phyloP scores from a whole-genome alignment of 495 filamentous ascomycete species.

The Penicillium riverlandense region DNA sequence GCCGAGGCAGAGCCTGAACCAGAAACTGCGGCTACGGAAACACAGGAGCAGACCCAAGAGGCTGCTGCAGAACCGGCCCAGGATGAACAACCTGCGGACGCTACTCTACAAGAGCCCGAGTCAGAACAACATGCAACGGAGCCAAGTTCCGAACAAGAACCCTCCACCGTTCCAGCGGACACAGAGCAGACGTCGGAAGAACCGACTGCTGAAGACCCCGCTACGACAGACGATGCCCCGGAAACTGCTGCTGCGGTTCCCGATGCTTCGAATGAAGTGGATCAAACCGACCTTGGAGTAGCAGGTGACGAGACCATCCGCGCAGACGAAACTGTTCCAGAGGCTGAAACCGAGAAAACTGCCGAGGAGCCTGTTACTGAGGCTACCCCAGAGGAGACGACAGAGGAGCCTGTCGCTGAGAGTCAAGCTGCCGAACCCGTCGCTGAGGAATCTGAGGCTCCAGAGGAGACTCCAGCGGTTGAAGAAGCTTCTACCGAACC shows the following conservation, averaged over 20 bases:
- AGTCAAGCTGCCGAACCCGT: slow-evolving; percentile 1
- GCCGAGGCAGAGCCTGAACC: neutral
- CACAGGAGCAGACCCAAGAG: too few relatives aligned
- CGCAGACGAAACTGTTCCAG: neutral
- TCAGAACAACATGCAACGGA: too few relatives aligned
- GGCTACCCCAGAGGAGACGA: neutral
- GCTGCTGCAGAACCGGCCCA: too few relatives aligned
- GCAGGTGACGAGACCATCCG: neutral
- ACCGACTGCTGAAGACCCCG: too few relatives aligned
- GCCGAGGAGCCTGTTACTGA: slow-evolving; percentile 1
- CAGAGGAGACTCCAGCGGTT: slow-evolving; percentile 2
- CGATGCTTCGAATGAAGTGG: neutral
- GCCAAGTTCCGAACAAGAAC: too few relatives aligned
- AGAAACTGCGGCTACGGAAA: neutral
- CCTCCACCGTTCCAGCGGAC: too few relatives aligned
- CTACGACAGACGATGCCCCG: too few relatives aligned
- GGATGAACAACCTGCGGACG: too few relatives aligned
- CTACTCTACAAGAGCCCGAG: too few relatives aligned
- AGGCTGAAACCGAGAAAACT: neutral
- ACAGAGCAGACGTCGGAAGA: too few relatives aligned
- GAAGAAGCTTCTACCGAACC: slow-evolving; percentile 6
- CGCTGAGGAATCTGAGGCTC: slow-evolving; percentile 4
- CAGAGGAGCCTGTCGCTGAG: neutral
- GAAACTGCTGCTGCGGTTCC: too few relatives aligned
- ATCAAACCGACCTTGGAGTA: neutral